A percentile compares a stretch with the other conserved stretches of the same genome.
phyloP scores from a whole-genome alignment of 345 rosid genomes.

The Ailanthus altissimus region DNA sequence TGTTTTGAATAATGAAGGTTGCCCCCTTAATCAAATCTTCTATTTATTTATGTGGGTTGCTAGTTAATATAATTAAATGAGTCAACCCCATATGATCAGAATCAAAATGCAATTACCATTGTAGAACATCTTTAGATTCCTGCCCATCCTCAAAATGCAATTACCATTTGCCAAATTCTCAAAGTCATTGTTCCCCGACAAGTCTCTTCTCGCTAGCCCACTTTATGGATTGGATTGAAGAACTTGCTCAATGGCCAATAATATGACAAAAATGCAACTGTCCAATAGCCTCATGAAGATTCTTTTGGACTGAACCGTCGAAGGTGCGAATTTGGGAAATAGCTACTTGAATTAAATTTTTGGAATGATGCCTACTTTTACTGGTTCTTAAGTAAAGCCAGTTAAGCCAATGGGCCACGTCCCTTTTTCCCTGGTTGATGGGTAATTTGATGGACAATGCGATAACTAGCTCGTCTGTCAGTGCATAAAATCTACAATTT shows the following conservation, averaged over 20 bases:
- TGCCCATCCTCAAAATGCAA: background rate
- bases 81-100: too few species aligned
- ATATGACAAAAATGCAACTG: background rate
- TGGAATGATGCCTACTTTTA: background rate
- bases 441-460: background rate
- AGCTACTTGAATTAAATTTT: background rate
- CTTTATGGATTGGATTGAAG: too few species aligned
- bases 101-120: background rate
- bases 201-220: background rate
- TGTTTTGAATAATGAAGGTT: background rate
- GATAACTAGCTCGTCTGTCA: background rate
- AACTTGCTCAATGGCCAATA: background rate
- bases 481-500: background rate
- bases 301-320: background rate
- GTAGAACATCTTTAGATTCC: background rate
- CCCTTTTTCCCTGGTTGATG: slow-evolving; percentile 1
- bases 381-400: background rate
- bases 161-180: background rate
- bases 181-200: background rate
- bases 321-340: background rate
- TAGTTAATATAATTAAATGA: too few species aligned
- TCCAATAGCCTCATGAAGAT: background rate
- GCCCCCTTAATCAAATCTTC: too few species aligned
- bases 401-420: too few species aligned
- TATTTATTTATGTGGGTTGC: too few species aligned